Evolutionary conservation across 345 rosid genomes (phyloP).

Genomic region (Trapa bicornis): DNA sequence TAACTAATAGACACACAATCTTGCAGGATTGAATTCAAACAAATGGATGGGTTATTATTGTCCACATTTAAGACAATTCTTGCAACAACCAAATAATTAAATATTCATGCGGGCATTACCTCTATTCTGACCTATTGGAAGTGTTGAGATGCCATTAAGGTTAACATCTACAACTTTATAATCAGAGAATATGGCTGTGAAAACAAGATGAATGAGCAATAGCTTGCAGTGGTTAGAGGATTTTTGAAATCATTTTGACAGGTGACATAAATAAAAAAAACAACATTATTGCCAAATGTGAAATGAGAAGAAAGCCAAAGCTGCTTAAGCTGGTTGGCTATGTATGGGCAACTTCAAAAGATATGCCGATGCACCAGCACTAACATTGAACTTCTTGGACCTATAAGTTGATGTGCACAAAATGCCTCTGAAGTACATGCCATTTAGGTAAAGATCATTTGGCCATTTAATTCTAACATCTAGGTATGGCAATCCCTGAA

Average conservation of each 20-base stretch:
- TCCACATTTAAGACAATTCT: slow-evolving; percentile 83
- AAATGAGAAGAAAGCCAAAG: background rate
- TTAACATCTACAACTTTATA: background rate
- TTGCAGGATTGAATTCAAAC: slow-evolving; percentile 53
- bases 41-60: slow-evolving; percentile 70
- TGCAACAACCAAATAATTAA: slow-evolving; percentile 21
- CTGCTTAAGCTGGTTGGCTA: background rate
- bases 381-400: slow-evolving; percentile 72
- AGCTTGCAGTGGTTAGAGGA: background rate
- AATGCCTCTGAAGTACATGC: slow-evolving; percentile 83
- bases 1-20: slow-evolving; percentile 26
- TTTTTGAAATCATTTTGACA: background rate
- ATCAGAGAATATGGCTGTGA: background rate
- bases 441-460: slow-evolving; percentile 81
- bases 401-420: slow-evolving; percentile 75
- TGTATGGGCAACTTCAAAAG: background rate
- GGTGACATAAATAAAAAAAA: background rate
- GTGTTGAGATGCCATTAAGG: background rate
- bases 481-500: slow-evolving; percentile 67
- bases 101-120: background rate
- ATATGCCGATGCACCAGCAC: slow-evolving; percentile 48
- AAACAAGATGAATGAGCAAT: background rate
- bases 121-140: background rate
- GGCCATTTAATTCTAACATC: slow-evolving; percentile 91
- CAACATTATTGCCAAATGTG: background rate